These are phyloP conservation scores for Cordyceps fumosorosea DNA, from an alignment of 2,329 filamentous ascomycete species.

Conservation along the genomic window DNA sequence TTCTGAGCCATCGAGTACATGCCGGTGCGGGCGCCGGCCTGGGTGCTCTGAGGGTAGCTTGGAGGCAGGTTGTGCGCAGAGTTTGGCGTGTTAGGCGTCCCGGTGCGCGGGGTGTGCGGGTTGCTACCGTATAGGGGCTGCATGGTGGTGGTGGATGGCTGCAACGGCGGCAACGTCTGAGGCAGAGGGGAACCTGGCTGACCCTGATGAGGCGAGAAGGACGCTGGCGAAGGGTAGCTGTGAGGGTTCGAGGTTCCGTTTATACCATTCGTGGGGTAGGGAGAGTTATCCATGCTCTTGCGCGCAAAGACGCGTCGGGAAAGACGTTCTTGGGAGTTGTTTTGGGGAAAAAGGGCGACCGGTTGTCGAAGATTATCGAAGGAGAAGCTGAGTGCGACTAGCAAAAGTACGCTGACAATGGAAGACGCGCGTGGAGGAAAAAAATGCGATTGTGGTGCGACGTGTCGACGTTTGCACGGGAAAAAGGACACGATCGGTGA, in stretches of 20 bases:
- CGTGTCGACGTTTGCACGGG: not conserved
- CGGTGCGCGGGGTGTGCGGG: slow-evolving; percentile 55
- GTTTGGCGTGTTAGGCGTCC: slow-evolving; percentile 56
- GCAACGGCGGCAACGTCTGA: slow-evolving; percentile 51
- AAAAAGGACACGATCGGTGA: not conserved
- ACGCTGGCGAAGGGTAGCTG: slow-evolving; percentile 45
- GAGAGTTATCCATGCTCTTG: slow-evolving; percentile 49
- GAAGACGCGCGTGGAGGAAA: not conserved
- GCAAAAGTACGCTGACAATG: not conserved
- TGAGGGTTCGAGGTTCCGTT: slow-evolving; percentile 44
- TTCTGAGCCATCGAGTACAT: slow-evolving; percentile 51
- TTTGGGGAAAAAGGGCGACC: slow-evolving; percentile 15
- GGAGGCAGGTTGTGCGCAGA: slow-evolving; percentile 45
- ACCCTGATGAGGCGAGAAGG: slow-evolving; percentile 45
- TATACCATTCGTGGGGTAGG: slow-evolving; percentile 50
- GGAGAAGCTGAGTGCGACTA: not conserved
- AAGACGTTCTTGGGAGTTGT: slow-evolving; percentile 16
- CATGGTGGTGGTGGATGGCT: slow-evolving; percentile 38
- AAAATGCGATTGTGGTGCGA: slow-evolving; percentile 2
- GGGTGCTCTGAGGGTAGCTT: slow-evolving; percentile 46
- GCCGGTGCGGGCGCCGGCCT: slow-evolving; percentile 40
- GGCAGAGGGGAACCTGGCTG: slow-evolving; percentile 41
- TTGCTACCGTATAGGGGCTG: slow-evolving; percentile 48
- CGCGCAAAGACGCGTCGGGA: slow-evolving; percentile 28
- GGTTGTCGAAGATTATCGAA: slow-evolving; percentile 1